phyloP scores from a whole-genome alignment of 2,329 filamentous ascomycete genomes.

The Macrophomina phaseolina region DNA sequence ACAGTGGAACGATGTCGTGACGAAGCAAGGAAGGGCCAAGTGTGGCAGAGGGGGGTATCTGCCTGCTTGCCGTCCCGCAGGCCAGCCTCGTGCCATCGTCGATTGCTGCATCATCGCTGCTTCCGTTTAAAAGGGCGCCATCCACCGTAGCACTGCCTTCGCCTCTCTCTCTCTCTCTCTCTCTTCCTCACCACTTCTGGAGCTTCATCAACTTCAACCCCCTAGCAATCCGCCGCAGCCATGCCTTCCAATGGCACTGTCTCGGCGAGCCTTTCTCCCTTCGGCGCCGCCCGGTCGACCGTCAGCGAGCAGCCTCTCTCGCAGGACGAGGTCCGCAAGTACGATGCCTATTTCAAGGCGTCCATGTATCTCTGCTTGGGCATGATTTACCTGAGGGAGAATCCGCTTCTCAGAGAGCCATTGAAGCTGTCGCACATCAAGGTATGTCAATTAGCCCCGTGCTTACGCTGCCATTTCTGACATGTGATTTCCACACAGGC shows the following conservation, averaged over 20 bases:
- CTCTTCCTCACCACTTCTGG: background rate
- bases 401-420: slow-evolving; percentile 73
- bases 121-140: background rate
- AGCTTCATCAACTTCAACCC: background rate
- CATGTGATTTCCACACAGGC: slow-evolving; percentile 40
- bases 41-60: no score
- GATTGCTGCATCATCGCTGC: background rate
- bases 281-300: slow-evolving; percentile 69
- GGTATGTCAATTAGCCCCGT: background rate
- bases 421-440: slow-evolving; percentile 75
- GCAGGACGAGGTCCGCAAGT: slow-evolving; percentile 69
- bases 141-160: background rate
- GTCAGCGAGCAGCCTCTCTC: slow-evolving; percentile 65
- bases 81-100: slow-evolving; percentile 15
- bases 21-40: slow-evolving; percentile 5
- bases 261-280: slow-evolving; percentile 65
- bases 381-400: slow-evolving; percentile 80
- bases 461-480: background rate
- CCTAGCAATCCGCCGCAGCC: background rate
- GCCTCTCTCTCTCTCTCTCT: background rate
- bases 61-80: background rate
- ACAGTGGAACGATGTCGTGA: slow-evolving; percentile 15
- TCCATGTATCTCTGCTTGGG: slow-evolving; percentile 77
- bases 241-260: slow-evolving; percentile 15
- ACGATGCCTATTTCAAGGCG: slow-evolving; percentile 75